Conservation (phyloP, 1,284 basidiomycete genomes). For the Apiotrichum veenhuisii region DNA sequence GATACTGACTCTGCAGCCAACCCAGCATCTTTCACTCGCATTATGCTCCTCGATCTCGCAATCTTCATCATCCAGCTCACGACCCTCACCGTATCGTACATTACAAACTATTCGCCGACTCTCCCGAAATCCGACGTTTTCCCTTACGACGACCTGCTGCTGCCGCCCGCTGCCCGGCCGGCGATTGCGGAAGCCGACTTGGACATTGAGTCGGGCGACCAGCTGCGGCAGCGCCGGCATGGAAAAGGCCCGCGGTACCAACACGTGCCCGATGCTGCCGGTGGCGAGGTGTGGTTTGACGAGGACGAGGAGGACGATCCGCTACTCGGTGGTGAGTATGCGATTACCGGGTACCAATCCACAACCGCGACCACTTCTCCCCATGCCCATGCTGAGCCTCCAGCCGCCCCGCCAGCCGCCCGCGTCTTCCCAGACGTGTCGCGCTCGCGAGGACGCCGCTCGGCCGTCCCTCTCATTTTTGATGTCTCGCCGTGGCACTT, state of each 20-base stretch:
- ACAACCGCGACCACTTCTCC: too few species aligned
- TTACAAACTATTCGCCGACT: slow-evolving; percentile 25
- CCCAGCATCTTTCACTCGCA: slow-evolving; percentile 30
- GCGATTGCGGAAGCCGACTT: slow-evolving; percentile 7
- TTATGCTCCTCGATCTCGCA: slow-evolving; percentile 38
- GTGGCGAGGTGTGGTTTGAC: slow-evolving; percentile 30
- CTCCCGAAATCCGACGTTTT: slow-evolving; percentile 26
- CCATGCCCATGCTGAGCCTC: neutral
- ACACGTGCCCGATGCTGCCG: slow-evolving; percentile 16
- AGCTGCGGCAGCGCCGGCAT: slow-evolving; percentile 15
- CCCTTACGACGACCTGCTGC: slow-evolving; percentile 39
- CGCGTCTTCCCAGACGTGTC: slow-evolving; percentile 4
- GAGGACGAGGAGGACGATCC: slow-evolving; percentile 24
- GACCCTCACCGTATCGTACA: slow-evolving; percentile 36
- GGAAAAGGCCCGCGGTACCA: slow-evolving; percentile 23
- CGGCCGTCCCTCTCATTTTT: slow-evolving; percentile 32
- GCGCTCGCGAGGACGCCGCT: slow-evolving; percentile 9
- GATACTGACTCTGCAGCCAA: slow-evolving; percentile 22
- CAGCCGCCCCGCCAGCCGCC: neutral
- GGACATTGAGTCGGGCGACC: slow-evolving; percentile 20
- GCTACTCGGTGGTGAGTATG: neutral
- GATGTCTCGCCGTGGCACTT: slow-evolving; percentile 31
- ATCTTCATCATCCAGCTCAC: slow-evolving; percentile 38
- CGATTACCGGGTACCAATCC: neutral
- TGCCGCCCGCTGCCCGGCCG: slow-evolving; percentile 24